Base-by-base conservation (phyloP, 148 eudicot species). In the Chenopodium formosanum region DNA sequence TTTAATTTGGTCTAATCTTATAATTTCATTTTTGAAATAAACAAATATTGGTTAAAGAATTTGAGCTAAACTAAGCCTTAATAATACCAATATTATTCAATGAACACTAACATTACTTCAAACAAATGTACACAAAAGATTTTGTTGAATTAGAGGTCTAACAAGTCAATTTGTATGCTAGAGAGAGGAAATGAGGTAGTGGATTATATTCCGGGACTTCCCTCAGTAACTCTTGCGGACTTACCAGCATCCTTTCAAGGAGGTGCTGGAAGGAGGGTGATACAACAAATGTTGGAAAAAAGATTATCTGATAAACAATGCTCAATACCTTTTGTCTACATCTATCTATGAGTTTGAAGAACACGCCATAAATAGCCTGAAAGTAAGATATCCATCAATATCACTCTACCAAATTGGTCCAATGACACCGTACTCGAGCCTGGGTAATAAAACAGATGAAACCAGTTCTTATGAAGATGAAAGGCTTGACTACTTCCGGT, bases 191-290 rank as follows among this genome's bases (percentile, higher is more conserved):
- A 87, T 22, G 91, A 91, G 75, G 62, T 67, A 16, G 85, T 94
- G 60, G 84, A 90, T 75, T 94, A 90, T 78, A 88, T 92, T 66
- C 94, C 94, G 3, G 96, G 98, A 46, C 75, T 92, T 19, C 84
- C 93, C 52, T 37, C 94, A 31, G 85, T 89, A 27, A 85, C 88
- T 3, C 71, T 94, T 10, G 78, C 77, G 16, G 92, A 94, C 73
- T 85, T 92, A 75, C 91, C 94, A 25, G 81, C 92, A 34, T 10
- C 86, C 7, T 85, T 85, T 74, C 31, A 87, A 40, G 89, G 90
- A 34, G 83, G 31, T 5, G 90, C 44, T 40, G 44, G 86, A 11
- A 77, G 20, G 5, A 74, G 79, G 66, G 52, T 67, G 2, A 13
- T 85, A 47, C 74, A 48, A 0, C 44, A 58, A 34, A 75, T 73